Conservation (phyloP, 441 rosid genomes). For the Erodium moschatum region DNA sequence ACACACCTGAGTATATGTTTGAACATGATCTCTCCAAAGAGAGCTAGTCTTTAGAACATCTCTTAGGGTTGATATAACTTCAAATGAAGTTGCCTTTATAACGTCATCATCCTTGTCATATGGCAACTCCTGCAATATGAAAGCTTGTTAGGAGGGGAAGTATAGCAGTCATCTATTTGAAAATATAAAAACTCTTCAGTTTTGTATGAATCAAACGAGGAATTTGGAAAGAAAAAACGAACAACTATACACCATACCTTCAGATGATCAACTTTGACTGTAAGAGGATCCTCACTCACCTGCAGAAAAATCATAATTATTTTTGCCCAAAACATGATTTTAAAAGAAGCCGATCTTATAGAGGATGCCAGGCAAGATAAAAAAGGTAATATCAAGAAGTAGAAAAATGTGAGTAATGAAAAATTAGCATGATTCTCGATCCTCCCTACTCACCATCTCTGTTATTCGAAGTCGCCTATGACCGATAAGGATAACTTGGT, state of each 20-base stretch:
- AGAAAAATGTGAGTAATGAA: background rate
- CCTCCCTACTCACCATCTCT: slow-evolving; percentile 57
- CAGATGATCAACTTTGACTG: slow-evolving; percentile 93
- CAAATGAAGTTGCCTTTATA: slow-evolving; percentile 91
- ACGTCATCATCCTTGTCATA: slow-evolving; percentile 95
- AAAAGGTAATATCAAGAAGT: background rate
- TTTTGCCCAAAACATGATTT: too few species aligned
- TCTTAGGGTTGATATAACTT: slow-evolving; percentile 89
- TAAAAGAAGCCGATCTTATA: too few species aligned
- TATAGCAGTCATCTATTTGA: slow-evolving; percentile 17
- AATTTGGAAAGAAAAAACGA: slow-evolving; percentile 14
- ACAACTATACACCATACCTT: slow-evolving; percentile 45
- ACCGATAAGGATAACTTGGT: slow-evolving; percentile 88
- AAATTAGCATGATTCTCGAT: slow-evolving; percentile 1
- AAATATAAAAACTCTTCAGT: background rate
- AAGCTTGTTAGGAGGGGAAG: slow-evolving; percentile 3
- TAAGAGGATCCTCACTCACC: slow-evolving; percentile 91
- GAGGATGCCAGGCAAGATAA: background rate
- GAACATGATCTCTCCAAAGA: slow-evolving; percentile 96
- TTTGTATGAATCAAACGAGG: slow-evolving; percentile 3
- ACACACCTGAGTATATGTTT: slow-evolving; percentile 77
- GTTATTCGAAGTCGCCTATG: slow-evolving; percentile 84
- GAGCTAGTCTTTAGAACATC: slow-evolving; percentile 89
- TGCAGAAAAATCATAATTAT: slow-evolving; percentile 23
- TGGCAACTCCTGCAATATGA: slow-evolving; percentile 63